Conservation (phyloP, 2,329 filamentous ascomycete genomes). For the Colletotrichum magnum region DNA sequence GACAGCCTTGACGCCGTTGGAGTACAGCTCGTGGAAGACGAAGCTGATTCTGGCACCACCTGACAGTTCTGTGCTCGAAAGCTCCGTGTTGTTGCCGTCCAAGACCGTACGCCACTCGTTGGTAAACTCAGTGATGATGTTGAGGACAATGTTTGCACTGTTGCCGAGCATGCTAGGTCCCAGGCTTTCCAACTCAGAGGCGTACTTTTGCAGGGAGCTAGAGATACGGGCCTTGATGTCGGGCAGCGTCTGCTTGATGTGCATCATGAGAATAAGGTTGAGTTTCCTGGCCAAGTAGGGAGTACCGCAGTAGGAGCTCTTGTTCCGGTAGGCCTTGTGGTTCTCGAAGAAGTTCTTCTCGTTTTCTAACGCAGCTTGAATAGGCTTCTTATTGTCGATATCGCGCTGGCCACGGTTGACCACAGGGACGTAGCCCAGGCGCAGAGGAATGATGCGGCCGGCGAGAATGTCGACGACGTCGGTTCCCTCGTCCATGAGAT, state of each 20-base stretch:
- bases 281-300: conserved; percentile 97
- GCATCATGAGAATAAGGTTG: conserved; percentile 99
- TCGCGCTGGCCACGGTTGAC: conserved; percentile 98
- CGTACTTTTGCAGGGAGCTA: conserved; percentile 94
- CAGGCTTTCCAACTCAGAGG: conserved; percentile 82
- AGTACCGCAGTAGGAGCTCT: conserved; percentile 98
- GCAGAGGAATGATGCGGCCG: conserved; percentile 94
- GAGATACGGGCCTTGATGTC: conserved; percentile 98
- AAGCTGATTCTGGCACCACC: conserved; percentile 99
- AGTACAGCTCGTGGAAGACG: conserved; percentile 98
- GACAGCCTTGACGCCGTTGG: conserved; percentile 96
- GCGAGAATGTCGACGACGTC: conserved; percentile 99
- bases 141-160: conserved; percentile 95
- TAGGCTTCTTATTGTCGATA: conserved; percentile 98
- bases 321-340: conserved; percentile 98
- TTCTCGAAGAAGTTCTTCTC: conserved; percentile 99
- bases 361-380: conserved; percentile 89
- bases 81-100: conserved; percentile 95
- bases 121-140: conserved; percentile 99
- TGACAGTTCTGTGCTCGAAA: conserved; percentile 94
- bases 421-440: conserved; percentile 95
- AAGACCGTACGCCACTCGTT: conserved; percentile 97
- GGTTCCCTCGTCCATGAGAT: conserved; percentile 98
- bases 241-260: conserved; percentile 99
- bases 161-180: conserved; percentile 97